phyloP scores from a whole-genome alignment of 805 yeast genomes.

The Saccharomycopsis sp. region DNA sequence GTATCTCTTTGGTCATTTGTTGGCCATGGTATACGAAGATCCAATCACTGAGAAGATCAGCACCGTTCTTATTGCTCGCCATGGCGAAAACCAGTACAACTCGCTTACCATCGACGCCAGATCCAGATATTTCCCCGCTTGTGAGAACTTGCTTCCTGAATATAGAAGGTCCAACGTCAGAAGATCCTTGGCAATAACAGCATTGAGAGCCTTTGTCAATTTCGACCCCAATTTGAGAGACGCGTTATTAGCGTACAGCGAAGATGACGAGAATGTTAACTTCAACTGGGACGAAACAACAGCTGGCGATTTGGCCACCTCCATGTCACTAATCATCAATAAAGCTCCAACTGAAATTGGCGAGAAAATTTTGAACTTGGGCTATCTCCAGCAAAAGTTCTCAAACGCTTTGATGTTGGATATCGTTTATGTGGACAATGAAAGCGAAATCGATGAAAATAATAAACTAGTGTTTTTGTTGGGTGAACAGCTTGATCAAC shows the following conservation, averaged over 20 bases:
- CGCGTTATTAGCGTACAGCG: conserved; percentile 9
- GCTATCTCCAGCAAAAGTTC: conserved; percentile 44
- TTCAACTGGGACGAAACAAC: conserved; percentile 68
- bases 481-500: conserved; percentile 80
- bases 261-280: conserved; percentile 14
- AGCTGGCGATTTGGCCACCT: conserved; percentile 73
- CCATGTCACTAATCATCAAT: conserved; percentile 46
- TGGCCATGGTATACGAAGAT: conserved; percentile 44
- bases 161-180: conserved; percentile 52
- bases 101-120: conserved; percentile 46
- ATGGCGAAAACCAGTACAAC: conserved; percentile 55
- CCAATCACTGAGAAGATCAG: conserved; percentile 38
- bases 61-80: conserved; percentile 48
- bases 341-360: conserved; percentile 53
- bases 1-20: conserved; percentile 36
- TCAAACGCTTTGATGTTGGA: conserved; percentile 55
- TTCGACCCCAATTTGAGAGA: conserved; percentile 31
- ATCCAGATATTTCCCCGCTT: conserved; percentile 73
- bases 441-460: conserved; percentile 49
- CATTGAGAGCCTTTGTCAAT: conserved; percentile 56
- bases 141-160: conserved; percentile 50
- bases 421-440: conserved; percentile 56
- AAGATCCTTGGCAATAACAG: conserved; percentile 66
- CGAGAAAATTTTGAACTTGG: conserved; percentile 40
- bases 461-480: conserved; percentile 66